A percentile compares a stretch with the other conserved stretches of the same genome.
phyloP scores from a whole-genome alignment of 2,329 filamentous ascomycete species.

The Penicillium sp. region DNA sequence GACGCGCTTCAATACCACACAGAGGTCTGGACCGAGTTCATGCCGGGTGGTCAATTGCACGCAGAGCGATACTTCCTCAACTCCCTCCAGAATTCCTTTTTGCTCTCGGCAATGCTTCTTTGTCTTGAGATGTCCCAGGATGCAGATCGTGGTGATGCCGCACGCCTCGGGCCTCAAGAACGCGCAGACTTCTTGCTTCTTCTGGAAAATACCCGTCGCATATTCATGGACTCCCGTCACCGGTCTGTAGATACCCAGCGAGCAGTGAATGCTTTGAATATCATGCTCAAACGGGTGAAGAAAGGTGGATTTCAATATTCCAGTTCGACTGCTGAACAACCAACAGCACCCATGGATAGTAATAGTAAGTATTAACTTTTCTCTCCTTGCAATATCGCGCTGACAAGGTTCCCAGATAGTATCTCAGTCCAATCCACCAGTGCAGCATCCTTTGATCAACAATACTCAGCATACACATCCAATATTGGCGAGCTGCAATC shows the following conservation, averaged over 20 bases:
- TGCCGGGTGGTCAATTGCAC: constrained; percentile 55
- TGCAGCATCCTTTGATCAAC: constrained; percentile 1
- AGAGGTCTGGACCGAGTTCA: constrained; percentile 50
- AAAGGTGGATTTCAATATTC: constrained; percentile 1
- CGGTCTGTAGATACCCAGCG: constrained; percentile 31
- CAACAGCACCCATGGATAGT: background rate
- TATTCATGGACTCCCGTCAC: constrained; percentile 25
- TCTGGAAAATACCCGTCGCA: constrained; percentile 27
- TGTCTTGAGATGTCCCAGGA: constrained; percentile 46
- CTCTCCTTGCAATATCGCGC: background rate
- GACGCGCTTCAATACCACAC: constrained; percentile 51
- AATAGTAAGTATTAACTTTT: background rate
- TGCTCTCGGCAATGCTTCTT: constrained; percentile 61
- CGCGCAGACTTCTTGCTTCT: constrained; percentile 25
- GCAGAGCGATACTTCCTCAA: constrained; percentile 58
- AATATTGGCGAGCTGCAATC: background rate
- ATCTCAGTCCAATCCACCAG: background rate
- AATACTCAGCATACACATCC: background rate
- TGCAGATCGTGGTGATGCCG: constrained; percentile 10
- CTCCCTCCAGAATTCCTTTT: constrained; percentile 57
- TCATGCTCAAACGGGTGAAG: constrained; percentile 31
- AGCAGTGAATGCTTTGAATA: constrained; percentile 26
- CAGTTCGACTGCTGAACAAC: constrained; percentile 2
- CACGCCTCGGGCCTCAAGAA: constrained; percentile 6
- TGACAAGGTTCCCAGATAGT: constrained; percentile 7